Percentiles rank a stretch among this genome's conserved stretches.
Conservation (phyloP, 2,329 filamentous ascomycete species). For the Ceratocystis colombiana region DNA sequence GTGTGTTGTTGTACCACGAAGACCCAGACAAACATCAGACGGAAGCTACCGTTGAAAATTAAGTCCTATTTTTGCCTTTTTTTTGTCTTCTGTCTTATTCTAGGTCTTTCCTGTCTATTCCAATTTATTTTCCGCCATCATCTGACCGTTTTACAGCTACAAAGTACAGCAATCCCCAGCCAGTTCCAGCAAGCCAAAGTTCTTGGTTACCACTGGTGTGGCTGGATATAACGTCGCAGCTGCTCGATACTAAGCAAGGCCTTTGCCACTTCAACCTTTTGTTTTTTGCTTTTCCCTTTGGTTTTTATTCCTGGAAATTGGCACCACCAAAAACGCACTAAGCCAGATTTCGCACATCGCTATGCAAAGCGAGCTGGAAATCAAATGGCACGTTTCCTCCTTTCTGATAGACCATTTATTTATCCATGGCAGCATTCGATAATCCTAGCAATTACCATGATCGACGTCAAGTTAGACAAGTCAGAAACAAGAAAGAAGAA, state of each 20-base stretch:
- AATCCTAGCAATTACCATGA: background rate
- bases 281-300: background rate
- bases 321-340: background rate
- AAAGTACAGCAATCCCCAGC: background rate
- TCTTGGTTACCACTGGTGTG: background rate
- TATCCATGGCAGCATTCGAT: background rate
- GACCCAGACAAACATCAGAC: slow-evolving; percentile 14
- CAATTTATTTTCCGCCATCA: background rate
- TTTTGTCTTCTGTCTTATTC: background rate
- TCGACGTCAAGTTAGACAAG: slow-evolving; percentile 6
- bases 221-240: background rate
- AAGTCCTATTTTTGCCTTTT: background rate
- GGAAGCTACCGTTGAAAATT: slow-evolving; percentile 16
- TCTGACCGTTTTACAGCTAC: background rate
- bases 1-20: background rate
- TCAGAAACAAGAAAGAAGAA: slow-evolving; percentile 11
- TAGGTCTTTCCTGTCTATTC: background rate
- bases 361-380: background rate
- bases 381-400: background rate
- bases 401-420: background rate
- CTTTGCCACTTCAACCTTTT: no score
- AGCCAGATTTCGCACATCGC: background rate
- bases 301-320: background rate
- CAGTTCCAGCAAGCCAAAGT: background rate
- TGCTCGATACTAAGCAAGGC: no score